Conservation (phyloP, 108 stramenopile species). For the Fistulifera pelliculosa region DNA sequence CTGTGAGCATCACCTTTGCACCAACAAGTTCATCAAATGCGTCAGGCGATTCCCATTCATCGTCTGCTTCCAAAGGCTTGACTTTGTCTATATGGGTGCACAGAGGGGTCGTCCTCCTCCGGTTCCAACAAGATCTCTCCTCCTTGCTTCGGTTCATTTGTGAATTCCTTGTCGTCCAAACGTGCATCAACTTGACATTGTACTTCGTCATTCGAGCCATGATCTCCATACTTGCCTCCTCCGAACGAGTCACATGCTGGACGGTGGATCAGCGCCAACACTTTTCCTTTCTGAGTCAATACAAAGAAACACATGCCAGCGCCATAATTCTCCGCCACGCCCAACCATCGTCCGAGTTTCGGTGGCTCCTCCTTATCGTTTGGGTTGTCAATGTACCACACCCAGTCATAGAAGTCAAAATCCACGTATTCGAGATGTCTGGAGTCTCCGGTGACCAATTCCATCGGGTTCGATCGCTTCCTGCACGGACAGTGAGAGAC, state of each 20-base stretch:
- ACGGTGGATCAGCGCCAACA: not conserved
- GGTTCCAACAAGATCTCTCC: not conserved
- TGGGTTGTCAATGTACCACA: constrained; percentile 17
- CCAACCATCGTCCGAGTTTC: not conserved
- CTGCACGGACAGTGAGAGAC: no score
- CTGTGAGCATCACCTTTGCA: not conserved
- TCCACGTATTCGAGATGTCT: constrained; percentile 32
- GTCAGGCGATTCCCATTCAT: not conserved
- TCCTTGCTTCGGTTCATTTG: not conserved
- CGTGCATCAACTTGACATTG: not conserved
- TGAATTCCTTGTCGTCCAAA: not conserved
- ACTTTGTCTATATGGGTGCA: not conserved
- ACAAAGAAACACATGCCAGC: not conserved
- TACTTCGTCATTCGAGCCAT: not conserved
- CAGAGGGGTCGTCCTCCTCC: not conserved
- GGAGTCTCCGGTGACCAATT: constrained; percentile 19
- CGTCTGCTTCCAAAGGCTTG: not conserved
- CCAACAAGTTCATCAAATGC: not conserved
- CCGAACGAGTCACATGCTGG: not conserved
- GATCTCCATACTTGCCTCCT: not conserved
- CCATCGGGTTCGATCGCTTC: not conserved
- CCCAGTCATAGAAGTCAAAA: constrained; percentile 29
- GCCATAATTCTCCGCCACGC: not conserved
- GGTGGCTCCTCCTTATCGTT: not conserved
- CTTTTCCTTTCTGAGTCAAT: not conserved